phyloP scores from a whole-genome alignment of 2,329 filamentous ascomycete species.

The Grosmannia clavigera region DNA sequence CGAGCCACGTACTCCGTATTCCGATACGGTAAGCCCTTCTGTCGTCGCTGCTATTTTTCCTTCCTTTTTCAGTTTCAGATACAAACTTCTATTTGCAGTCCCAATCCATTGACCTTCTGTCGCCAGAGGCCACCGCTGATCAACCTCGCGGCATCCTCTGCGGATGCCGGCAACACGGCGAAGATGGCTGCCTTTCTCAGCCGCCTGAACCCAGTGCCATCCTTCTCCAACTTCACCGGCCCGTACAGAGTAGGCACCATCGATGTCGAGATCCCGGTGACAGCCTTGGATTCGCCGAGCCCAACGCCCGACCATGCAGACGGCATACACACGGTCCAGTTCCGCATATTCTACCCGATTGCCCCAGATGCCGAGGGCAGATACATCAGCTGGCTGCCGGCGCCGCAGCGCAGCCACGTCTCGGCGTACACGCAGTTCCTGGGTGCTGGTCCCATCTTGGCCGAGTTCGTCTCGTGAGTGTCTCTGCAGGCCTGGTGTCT shows the following conservation, averaged over 20 bases:
- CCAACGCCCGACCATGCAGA: constrained; percentile 38
- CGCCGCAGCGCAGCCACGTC: constrained; percentile 62
- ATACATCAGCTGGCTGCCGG: constrained; percentile 63
- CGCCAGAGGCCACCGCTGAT: too few relatives aligned
- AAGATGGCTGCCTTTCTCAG: constrained; percentile 37
- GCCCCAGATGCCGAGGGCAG: constrained; percentile 37
- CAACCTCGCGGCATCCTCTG: not conserved
- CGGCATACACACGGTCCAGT: constrained; percentile 60
- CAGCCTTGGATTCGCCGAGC: constrained; percentile 42
- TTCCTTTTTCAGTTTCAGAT: too few relatives aligned
- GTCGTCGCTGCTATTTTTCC: too few relatives aligned
- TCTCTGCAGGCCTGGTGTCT: constrained; percentile 6
- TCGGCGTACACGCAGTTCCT: constrained; percentile 67
- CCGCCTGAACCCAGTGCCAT: constrained; percentile 53
- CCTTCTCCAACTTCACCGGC: constrained; percentile 64
- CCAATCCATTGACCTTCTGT: not conserved
- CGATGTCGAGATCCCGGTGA: constrained; percentile 66
- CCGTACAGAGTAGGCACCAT: constrained; percentile 68
- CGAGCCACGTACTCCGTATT: too few relatives aligned
- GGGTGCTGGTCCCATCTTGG: constrained; percentile 46
- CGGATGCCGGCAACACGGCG: constrained; percentile 5
- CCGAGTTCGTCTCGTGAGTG: constrained; percentile 47
- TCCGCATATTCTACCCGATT: constrained; percentile 73
- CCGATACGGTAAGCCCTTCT: too few relatives aligned
- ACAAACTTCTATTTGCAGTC: not conserved